Conservation (phyloP, 2,329 filamentous ascomycete species). For the Pyricularia sp. region DNA sequence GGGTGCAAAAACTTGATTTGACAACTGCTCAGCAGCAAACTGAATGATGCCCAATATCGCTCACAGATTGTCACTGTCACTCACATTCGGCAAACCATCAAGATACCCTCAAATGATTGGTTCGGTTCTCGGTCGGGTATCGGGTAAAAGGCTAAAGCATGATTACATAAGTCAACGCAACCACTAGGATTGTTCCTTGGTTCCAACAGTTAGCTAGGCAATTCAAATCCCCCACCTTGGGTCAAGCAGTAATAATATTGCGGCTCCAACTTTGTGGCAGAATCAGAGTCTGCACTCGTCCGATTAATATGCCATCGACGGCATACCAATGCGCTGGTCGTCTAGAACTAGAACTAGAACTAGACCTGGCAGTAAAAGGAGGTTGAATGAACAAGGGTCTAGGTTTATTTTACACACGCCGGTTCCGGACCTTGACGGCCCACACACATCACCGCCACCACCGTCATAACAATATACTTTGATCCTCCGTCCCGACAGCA, state of each 20-base stretch:
- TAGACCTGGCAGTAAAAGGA: neutral
- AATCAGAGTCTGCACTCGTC: neutral
- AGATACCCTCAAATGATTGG: neutral
- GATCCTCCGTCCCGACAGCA: neutral
- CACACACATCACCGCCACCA: neutral
- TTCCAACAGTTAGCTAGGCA: neutral
- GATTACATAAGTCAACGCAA: neutral
- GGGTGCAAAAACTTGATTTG: too few species aligned
- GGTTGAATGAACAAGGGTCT: neutral
- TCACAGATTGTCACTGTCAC: too few species aligned
- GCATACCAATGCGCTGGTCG: neutral
- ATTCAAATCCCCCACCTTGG: neutral
- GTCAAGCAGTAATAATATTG: neutral
- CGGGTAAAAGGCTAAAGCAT: neutral
- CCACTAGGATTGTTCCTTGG: neutral
- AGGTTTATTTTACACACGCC: neutral
- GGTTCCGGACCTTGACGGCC: neutral
- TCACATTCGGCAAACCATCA: too few species aligned
- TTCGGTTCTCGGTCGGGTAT: neutral
- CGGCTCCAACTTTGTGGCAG: neutral
- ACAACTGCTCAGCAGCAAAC: too few species aligned
- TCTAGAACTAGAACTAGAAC: too few species aligned
- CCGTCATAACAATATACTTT: neutral
- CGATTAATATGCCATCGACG: neutral
- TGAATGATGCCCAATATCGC: too few species aligned